Base-by-base conservation (phyloP, 2,329 filamentous ascomycete species). In the Metarhizium robertsii region DNA sequence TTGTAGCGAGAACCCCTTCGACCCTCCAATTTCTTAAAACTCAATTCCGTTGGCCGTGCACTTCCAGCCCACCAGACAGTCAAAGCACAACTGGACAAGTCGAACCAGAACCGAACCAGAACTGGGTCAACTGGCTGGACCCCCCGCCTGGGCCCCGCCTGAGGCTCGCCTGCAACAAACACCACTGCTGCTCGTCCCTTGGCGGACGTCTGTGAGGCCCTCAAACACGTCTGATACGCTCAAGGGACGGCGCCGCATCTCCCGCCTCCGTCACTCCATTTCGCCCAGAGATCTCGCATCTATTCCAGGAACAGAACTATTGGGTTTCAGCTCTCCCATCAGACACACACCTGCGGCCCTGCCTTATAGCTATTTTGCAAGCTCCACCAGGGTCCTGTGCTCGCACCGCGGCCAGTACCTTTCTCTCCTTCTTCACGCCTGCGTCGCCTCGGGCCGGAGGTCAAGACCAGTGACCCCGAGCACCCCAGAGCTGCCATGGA, bases 401-500 rank as follows among this genome's bases (percentile, higher is more conserved):
- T 11, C 38, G 25, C 18, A 45, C 25, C 16, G 38, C 38, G 2
- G 6, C 42, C 16, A 45, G 6, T 20, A 45, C 42, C 14, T 14
- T 43, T 20, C n/a, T 20, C 42, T 10, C n/a, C n/a, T 25, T 11
- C n/a, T 16, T 45, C 42, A 16, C 42, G 6, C 42, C 20, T 45
- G 42, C 7, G 36, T 18, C 40, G 32, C 32, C 32, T 11, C 14
- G 53, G 45, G 52, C 51, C 52, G 40, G 32, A 29, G 47, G 56
- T 54, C 38, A 38, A 57, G 55, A 50, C 54, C 57, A 58, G 52
- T 49, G 46, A 29, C n/a, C 32, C 32, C 20, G 25, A n/a, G 25
- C 8, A n/a, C 53, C 30, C 38, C 38, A 40, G 38, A 58, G 32
- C 49, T 62, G 73, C 47, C 53, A 92, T 92, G 88, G 87, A 90